Conservation (phyloP, 2,329 filamentous ascomycete species). For the Pleoardoris graminearum region DNA sequence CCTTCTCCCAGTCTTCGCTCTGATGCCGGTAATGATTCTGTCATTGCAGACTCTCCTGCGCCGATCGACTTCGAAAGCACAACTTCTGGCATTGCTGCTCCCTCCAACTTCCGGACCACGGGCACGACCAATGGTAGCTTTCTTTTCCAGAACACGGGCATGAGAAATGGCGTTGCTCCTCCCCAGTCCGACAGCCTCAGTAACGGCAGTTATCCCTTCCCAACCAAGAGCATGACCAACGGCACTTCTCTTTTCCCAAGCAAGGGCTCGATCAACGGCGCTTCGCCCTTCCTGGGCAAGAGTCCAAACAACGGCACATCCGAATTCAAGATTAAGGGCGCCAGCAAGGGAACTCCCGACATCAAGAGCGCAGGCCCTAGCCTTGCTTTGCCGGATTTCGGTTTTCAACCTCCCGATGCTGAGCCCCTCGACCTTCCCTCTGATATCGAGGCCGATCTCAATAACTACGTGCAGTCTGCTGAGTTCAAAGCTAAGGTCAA, state of each 20-base stretch:
- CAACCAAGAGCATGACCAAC: not conserved
- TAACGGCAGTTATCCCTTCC: not conserved
- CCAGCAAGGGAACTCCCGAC: not conserved
- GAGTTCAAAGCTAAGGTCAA: not conserved
- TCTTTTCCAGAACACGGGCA: not conserved
- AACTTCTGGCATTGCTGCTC: not conserved
- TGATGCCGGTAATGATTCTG: slow-evolving; percentile 29
- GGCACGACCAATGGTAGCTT: not conserved
- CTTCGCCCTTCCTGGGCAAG: not conserved
- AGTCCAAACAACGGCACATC: not conserved
- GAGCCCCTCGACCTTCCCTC: slow-evolving; percentile 1
- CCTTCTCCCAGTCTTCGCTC: slow-evolving; percentile 37
- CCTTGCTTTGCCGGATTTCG: slow-evolving; percentile 3
- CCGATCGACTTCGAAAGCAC: not conserved
- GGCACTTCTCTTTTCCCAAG: not conserved
- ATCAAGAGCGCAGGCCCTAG: slow-evolving; percentile 2
- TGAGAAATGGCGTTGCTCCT: not conserved
- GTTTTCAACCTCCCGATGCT: not conserved
- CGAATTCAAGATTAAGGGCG: not conserved
- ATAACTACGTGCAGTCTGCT: not conserved
- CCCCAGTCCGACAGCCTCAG: not conserved
- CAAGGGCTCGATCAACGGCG: not conserved
- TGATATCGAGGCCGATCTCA: not conserved
- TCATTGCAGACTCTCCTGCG: slow-evolving; percentile 22
- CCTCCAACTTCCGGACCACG: not conserved